phyloP scores from a whole-genome alignment of 805 yeast genomes.

The Citeromyces matritensis region DNA sequence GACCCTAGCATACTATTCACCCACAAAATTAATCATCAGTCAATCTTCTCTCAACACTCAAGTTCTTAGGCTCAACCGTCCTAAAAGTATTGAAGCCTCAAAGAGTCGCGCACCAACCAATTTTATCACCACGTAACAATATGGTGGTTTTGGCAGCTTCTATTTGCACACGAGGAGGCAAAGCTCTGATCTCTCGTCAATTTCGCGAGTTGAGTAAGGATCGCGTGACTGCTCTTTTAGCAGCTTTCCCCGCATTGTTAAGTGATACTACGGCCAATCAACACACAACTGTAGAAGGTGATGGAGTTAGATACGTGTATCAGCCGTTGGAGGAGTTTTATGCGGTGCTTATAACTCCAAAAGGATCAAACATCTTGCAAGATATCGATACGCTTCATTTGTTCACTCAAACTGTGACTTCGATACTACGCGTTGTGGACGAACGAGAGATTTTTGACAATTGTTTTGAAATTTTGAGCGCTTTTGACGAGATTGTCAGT shows the following conservation, averaged over 20 bases:
- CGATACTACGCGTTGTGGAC: constrained; percentile 55
- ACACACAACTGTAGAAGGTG: constrained; percentile 91
- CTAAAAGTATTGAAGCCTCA: no score
- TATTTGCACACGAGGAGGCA: constrained; percentile 87
- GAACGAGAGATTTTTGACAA: constrained; percentile 72
- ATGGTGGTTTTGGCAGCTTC: constrained; percentile 89
- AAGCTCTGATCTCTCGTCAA: constrained; percentile 83
- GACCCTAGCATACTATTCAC: no score
- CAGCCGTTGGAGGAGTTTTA: constrained; percentile 93
- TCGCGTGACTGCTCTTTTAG: constrained; percentile 70
- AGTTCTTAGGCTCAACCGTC: no score
- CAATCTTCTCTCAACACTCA: no score
- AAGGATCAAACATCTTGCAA: constrained; percentile 82
- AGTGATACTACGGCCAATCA: constrained; percentile 53
- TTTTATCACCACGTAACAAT: neutral
- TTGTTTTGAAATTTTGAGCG: constrained; percentile 80
- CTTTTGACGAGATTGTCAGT: constrained; percentile 87
- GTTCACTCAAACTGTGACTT: constrained; percentile 69
- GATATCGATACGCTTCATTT: constrained; percentile 86
- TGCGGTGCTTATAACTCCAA: constrained; percentile 81
- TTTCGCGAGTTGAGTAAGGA: constrained; percentile 76
- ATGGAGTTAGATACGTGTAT: constrained; percentile 80
- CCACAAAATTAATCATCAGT: no score
- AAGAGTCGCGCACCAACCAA: neutral
- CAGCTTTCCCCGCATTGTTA: constrained; percentile 73